Base-by-base conservation (phyloP, 208 protist species). In the Acanthamoeba polyphaga region DNA sequence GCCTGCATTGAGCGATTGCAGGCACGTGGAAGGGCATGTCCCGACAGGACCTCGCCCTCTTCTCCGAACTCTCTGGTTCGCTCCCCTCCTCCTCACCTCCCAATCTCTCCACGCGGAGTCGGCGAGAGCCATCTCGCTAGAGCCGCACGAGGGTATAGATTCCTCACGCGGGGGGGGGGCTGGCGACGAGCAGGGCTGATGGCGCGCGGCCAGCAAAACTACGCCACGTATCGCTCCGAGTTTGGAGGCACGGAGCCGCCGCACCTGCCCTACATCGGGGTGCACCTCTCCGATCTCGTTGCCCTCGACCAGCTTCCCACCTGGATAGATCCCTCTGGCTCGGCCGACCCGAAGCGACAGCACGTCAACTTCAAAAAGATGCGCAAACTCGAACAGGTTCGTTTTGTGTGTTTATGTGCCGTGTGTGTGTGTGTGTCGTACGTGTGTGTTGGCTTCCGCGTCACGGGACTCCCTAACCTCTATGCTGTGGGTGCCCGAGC, bases 1-100 rank as follows among this genome's bases (percentile, higher is more conserved):
- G 43, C 34, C 8, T 87, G 78, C 78, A 87, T 87, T 12, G 34
- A 87, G 49, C 78, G 78, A 34, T 53, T 87, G 78, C 24, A 46
- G 34, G 78, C 27, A 53, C 78, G 78, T 87, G 78, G 78, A 87
- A 87, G 78, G 78, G 78, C 27, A n/a, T 87, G 78, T n/a, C 43
- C 78, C 34, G 32, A 10, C 29, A 87, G 78, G 78, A n/a, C 7
- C 68, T 29, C 68, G 34, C 68, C 29, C 51, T 55, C 51, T 55
- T 55, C 51, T 4, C 51, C 51, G 51, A 55, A 12, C 51, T 55
- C 12, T 55, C 51, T 12, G 51, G 51, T 55, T 55, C 51, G 51
- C 12, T 55, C 12, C 8, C 51, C 51, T 55, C 51, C 51, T 12
- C 51, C 51, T 12, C 68, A 76, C 34, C 29, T 76, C 68, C n/a